These are phyloP conservation scores for Neurospora sp. DNA, from an alignment of 495 filamentous ascomycete genomes.

Conservation along the genomic window DNA sequence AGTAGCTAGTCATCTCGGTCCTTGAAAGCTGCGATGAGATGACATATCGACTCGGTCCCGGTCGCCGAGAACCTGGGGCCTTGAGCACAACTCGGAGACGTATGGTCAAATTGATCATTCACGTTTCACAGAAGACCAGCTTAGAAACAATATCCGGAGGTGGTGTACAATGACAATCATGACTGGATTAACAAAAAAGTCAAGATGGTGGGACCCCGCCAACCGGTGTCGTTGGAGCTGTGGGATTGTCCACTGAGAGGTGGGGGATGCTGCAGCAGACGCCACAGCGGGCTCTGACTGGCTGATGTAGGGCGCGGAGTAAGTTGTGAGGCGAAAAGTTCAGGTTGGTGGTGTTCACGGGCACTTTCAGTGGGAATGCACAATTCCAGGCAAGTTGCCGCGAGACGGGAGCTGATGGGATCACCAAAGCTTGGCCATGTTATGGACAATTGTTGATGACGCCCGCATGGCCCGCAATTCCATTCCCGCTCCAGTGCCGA, in stretches of 20 bases:
- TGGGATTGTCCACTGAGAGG: slow-evolving; percentile 10
- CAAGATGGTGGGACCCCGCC: background rate
- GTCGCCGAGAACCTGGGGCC: background rate
- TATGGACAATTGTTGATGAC: background rate
- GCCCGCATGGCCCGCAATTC: background rate
- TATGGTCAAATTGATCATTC: background rate
- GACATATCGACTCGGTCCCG: background rate
- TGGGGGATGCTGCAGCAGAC: slow-evolving; percentile 4
- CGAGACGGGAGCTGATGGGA: background rate
- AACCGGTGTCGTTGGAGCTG: background rate
- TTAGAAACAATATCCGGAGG: background rate
- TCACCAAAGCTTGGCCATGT: background rate
- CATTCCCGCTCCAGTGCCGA: background rate
- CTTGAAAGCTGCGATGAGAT: background rate
- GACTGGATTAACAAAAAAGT: background rate
- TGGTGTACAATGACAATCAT: background rate
- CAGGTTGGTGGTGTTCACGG: background rate
- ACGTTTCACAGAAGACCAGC: background rate
- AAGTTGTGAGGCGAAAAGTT: background rate
- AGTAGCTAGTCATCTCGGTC: background rate
- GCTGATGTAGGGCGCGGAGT: slow-evolving; percentile 1
- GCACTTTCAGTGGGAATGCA: background rate
- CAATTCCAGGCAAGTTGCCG: background rate
- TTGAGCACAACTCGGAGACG: background rate
- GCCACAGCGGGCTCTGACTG: slow-evolving; percentile 12